Evolutionary conservation across 2,329 filamentous ascomycete species (phyloP), one percentile per base, ranked within the genome.

Genomic region (Talaromyces verruculosus): DNA sequence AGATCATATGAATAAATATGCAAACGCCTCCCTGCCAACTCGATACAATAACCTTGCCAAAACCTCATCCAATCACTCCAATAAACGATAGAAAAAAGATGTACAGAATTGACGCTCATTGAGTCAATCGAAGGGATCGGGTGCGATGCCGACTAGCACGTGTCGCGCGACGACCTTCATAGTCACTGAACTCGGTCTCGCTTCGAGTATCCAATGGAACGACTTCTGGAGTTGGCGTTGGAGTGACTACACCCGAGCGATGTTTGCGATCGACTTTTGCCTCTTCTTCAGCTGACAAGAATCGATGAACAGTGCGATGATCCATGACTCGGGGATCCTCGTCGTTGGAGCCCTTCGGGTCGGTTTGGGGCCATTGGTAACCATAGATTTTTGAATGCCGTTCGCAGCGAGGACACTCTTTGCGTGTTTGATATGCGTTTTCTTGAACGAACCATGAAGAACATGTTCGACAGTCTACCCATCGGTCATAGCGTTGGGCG

Each of bases 331-430:
- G 77, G 70, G 87, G 82, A 68, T 88, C 84, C 8, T 86, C 88
- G 74, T 98, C 95, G 22, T 85, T 78, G 17, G 87, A 87, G 0
- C 91, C 91, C 30, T 90, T 88, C 68, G 85, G 90, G 67, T 97
- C 91, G 0, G 95, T 98, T 82, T 99, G 97, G 5, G 95, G 95
- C 95, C 95, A 99, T 65, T 90, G 84, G 74, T 91, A 97, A 0
- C 96, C 96, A 75, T 98, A 99, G 0, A 99, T 81, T 80, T 96
- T 98, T 17, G 91, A 96, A 75, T 99, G 95, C 0, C 95, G 87
- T 80, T 99, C 95, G 77, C 95, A 99, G 6, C 95, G 88, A 3
- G 92, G 93, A 76, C 95, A 99, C 17, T 92, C 90, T 59, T 90
- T 88, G 62, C 90, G 88, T 0, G 93, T 97, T 69, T 89, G 89